Percentiles rank a stretch among this genome's conserved stretches.
Evolutionary conservation across 306 rosid genomes (phyloP).

Genomic region (Castanopsis chinensis): DNA sequence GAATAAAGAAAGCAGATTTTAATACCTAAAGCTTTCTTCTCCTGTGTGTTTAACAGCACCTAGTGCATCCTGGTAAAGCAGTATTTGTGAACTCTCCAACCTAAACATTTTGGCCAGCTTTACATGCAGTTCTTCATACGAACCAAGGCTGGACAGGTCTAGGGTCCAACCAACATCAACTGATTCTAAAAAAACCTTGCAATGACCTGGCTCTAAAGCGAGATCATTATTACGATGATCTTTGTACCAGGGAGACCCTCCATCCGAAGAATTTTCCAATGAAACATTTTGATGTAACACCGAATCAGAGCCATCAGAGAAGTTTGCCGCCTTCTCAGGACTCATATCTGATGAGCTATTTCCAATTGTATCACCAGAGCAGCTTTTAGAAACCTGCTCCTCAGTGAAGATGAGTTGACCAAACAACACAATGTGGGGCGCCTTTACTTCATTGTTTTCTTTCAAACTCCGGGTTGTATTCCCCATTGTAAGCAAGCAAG

Average conservation of each 20-base stretch:
- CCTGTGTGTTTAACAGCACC: conserved; percentile 33
- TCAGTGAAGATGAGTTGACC: conserved; percentile 72
- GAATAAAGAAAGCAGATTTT: background rate
- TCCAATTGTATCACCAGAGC: conserved; percentile 40
- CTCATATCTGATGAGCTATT: conserved; percentile 54
- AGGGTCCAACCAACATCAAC: conserved; percentile 36
- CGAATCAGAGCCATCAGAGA: conserved; percentile 58
- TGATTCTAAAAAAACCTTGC: conserved; percentile 40
- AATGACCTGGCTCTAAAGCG: conserved; percentile 42
- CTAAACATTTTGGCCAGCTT: conserved; percentile 53
- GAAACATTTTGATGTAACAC: conserved; percentile 49
- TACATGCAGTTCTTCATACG: conserved; percentile 40
- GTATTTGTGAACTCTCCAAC: conserved; percentile 26
- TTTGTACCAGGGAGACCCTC: conserved; percentile 70
- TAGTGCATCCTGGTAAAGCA: conserved; percentile 38
- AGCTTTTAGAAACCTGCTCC: conserved; percentile 51
- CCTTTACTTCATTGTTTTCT: conserved; percentile 48
- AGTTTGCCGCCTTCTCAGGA: conserved; percentile 50
- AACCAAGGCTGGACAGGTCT: conserved; percentile 33
- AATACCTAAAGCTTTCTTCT: conserved; percentile 48
- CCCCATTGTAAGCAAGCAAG: conserved; percentile 60
- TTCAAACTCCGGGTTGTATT: conserved; percentile 44
- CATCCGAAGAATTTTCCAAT: conserved; percentile 63
- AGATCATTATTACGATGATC: conserved; percentile 48
- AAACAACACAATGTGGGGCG: conserved; percentile 71